phyloP scores from a whole-genome alignment of 441 rosid genomes.

The Aleurites moluccanus region DNA sequence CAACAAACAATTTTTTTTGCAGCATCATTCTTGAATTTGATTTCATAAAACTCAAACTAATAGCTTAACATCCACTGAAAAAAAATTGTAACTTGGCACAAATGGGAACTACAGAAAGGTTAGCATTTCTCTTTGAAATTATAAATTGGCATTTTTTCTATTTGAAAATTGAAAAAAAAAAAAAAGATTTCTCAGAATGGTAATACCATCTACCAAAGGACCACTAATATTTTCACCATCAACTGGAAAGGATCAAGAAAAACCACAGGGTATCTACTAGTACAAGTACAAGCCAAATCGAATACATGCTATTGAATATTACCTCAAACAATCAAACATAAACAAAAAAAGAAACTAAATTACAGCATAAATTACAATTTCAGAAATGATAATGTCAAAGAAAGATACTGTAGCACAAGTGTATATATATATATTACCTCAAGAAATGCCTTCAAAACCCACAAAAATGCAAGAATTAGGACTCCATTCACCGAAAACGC shows the following conservation, averaged over 20 bases:
- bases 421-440: constrained; percentile 48
- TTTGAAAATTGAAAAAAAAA: neutral
- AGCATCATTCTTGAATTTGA: neutral
- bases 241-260: neutral
- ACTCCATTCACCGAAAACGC: constrained; percentile 84
- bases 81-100: no score
- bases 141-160: neutral
- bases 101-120: neutral
- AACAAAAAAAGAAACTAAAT: neutral
- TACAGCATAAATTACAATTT: neutral
- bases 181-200: neutral
- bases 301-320: no score
- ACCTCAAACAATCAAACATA: neutral
- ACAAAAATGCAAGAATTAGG: constrained; percentile 68
- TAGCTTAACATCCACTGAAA: neutral
- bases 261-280: neutral
- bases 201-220: neutral
- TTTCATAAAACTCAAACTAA: neutral
- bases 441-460: constrained; percentile 90
- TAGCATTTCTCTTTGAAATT: no score
- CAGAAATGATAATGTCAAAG: neutral
- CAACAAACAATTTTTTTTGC: no score
- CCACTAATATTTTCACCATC: neutral
- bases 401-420: neutral
- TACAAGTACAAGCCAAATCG: neutral